phyloP scores from a whole-genome alignment of 2,329 filamentous ascomycete species.

The Microdochium trichocladiopsis region DNA sequence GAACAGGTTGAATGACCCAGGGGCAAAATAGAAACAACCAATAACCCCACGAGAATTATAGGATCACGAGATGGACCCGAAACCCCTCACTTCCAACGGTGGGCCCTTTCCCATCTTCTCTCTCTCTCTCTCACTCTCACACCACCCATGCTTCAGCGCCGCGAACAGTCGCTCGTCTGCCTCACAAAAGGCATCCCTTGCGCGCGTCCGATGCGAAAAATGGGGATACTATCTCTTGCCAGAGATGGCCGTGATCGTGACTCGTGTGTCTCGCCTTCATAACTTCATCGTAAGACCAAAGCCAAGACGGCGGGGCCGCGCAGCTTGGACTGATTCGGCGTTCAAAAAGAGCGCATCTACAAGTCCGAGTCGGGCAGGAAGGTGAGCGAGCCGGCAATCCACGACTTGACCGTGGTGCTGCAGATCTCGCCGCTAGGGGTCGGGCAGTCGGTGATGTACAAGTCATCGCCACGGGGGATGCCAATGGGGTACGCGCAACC shows the following conservation, averaged over 20 bases:
- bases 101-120: too few species aligned
- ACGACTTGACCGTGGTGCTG: constrained; percentile 6
- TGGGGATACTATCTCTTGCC: neutral
- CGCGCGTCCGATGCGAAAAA: too few species aligned
- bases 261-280: neutral
- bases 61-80: too few species aligned
- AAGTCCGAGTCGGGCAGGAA: constrained; percentile 7
- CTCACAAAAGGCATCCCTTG: too few species aligned
- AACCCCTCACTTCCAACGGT: too few species aligned
- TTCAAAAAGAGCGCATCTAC: neutral
- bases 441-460: constrained; percentile 2
- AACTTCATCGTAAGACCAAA: neutral
- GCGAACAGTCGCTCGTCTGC: too few species aligned
- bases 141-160: too few species aligned
- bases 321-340: neutral
- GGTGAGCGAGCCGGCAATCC: constrained; percentile 9
- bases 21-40: neutral
- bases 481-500: neutral
- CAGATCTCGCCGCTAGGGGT: constrained; percentile 7
- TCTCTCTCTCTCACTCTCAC: too few species aligned
- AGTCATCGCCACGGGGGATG: constrained; percentile 3
- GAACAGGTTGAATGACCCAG: neutral
- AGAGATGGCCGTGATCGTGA: neutral
- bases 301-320: neutral
- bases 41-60: neutral